Conservation (phyloP, 176 grass and related monocot species). For the Cocos nucifera region DNA sequence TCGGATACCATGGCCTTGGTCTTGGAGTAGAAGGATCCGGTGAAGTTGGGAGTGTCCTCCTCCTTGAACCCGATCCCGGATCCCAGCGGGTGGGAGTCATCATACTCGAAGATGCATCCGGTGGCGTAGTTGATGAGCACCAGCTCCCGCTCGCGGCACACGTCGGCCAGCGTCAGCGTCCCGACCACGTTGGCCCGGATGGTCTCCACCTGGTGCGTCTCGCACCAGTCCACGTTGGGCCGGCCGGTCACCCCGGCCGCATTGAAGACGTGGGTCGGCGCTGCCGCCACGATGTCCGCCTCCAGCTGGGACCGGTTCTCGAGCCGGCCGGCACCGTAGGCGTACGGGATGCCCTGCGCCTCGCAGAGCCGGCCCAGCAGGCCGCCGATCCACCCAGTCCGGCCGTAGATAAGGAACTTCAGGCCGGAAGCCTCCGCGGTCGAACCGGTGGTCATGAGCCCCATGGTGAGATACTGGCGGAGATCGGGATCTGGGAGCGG, state of each 20-base stretch:
- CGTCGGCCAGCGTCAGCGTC: constrained; percentile 6
- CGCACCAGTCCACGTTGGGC: constrained; percentile 10
- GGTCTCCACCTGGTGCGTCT: constrained; percentile 7
- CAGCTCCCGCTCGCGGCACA: constrained; percentile 1
- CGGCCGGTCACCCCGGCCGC: constrained; percentile 4
- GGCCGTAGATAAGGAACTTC: constrained; percentile 15
- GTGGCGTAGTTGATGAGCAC: constrained; percentile 18
- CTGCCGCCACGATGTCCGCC: constrained; percentile 1
- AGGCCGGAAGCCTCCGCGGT: background rate
- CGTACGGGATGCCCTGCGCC: background rate
- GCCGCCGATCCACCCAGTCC: constrained; percentile 8
- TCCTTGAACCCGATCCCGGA: constrained; percentile 16
- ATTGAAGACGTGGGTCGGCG: constrained; percentile 10
- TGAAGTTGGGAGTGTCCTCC: constrained; percentile 22
- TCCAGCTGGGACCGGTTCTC: constrained; percentile 9
- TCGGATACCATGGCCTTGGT: constrained; percentile 16
- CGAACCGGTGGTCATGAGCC: background rate
- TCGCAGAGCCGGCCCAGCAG: constrained; percentile 4
- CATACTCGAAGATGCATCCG: constrained; percentile 22
- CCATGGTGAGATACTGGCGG: background rate
- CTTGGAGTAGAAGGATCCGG: constrained; percentile 20
- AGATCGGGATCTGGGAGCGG: no score
- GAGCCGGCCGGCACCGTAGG: background rate
- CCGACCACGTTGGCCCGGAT: constrained; percentile 6
- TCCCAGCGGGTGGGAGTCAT: constrained; percentile 5